Evolutionary conservation across 805 yeast genomes (phyloP).

Genomic region (Wickerhamomyces pijperi): DNA sequence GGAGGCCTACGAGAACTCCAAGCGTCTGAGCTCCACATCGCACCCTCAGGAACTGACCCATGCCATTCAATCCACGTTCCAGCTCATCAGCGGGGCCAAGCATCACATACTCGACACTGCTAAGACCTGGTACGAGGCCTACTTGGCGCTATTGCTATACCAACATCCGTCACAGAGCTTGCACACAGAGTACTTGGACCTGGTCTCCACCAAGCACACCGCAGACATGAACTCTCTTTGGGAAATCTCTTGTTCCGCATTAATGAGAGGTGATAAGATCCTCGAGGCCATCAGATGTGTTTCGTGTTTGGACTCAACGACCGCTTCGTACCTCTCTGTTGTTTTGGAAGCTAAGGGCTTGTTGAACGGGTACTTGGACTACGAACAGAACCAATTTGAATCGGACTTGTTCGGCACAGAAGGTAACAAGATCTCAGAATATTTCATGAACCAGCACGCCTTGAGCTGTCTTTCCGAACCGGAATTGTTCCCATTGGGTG

Average conservation of each 20-base stretch:
- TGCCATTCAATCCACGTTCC: not conserved
- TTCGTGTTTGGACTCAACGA: slow-evolving; percentile 48
- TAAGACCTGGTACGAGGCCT: slow-evolving; percentile 59
- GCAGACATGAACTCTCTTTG: slow-evolving; percentile 31
- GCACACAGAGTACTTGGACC: slow-evolving; percentile 28
- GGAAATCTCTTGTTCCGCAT: slow-evolving; percentile 45
- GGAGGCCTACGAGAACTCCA: not conserved
- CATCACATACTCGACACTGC: slow-evolving; percentile 39
- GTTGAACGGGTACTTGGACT: slow-evolving; percentile 26
- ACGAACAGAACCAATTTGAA: slow-evolving; percentile 5
- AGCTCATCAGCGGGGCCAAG: slow-evolving; percentile 26
- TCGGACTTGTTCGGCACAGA: slow-evolving; percentile 22
- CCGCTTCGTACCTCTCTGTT: slow-evolving; percentile 52
- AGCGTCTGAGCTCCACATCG: not conserved
- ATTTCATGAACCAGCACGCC: slow-evolving; percentile 44
- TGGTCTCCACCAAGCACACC: slow-evolving; percentile 23
- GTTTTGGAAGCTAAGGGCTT: slow-evolving; percentile 56
- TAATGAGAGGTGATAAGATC: slow-evolving; percentile 39
- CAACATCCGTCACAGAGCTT: slow-evolving; percentile 44
- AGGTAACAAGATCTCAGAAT: slow-evolving; percentile 35
- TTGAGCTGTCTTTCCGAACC: slow-evolving; percentile 41
- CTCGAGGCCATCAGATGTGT: slow-evolving; percentile 47
- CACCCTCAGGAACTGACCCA: not conserved
- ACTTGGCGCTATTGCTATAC: slow-evolving; percentile 42
- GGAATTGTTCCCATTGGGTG: slow-evolving; percentile 52